Evolutionary conservation across 441 rosid species (phyloP), one percentile per base, ranked within the genome.

Genomic region (Euphorbia corollata): DNA sequence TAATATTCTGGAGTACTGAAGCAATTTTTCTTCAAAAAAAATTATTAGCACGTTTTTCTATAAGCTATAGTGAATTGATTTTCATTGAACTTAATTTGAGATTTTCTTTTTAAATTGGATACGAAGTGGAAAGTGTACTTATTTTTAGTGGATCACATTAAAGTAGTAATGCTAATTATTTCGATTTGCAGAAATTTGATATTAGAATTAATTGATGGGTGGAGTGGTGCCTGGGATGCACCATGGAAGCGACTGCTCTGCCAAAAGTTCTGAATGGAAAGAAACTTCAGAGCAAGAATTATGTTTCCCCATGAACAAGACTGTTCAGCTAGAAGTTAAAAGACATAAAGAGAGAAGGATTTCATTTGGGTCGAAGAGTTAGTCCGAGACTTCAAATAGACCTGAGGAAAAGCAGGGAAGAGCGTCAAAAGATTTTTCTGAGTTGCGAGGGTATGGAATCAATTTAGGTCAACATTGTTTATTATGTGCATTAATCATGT

Each of bases 381-480:
- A 72, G 75, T 50, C 75, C 71, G 8, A 66, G 71, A 45, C 67
- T 65, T 51, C 32, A 27, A 51, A 36, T 30, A 61, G 34, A 22
- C 65, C 65, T 8, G n/a, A 36, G 30, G 65, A 71, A 24, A 71
- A 64, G 53, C 53, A 34, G 38, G 76, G 45, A 51, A 68, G 77
- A 58, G 63, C 67, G 38, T 73, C 78, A 59, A 61, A 68, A 39
- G 59, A 64, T 62, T 63, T 68, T 62, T 55, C 72, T 55, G 66
- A 69, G 59, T 65, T 80, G 47, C 75, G 68, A 12, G 84, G 90
- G 92, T 87, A 85, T 68, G 79, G 70, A 67, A 68, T 62, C 32
- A n/a, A 50, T 18, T 58, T 51, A 32, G 18, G 18, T 39, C 63
- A 56, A 12, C 6, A 63, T 27, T 32, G 11, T 34, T 53, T 66